Base-by-base conservation (phyloP, 2,329 filamentous ascomycete genomes). In the Fusarium vanettenii region DNA sequence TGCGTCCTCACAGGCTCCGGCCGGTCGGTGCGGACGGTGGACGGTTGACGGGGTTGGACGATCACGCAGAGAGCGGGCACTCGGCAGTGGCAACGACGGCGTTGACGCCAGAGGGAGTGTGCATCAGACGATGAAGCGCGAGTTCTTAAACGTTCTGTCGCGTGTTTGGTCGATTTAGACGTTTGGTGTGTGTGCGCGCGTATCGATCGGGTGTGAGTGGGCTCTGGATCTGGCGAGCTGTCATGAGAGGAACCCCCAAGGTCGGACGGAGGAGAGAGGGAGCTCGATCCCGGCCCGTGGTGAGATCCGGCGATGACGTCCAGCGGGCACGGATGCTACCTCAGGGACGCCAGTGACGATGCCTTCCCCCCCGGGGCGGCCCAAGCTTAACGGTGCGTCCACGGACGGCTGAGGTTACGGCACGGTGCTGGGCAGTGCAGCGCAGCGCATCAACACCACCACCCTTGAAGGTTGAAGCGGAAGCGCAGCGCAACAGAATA, bases 181-280 rank as follows among this genome's bases (percentile, higher is more conserved):
- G 50, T 60, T 62, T 70, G 66, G 66, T 75, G 66, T 70, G 50
- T 64, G 66, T n/a, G 66, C 52, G 57, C 60, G 66, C 66, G 66
- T 67, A 75, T 75, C 70, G 73, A 75, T 75, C 70, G 63, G 64
- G 70, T 73, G 73, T 75, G 72, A 48, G 73, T 75, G 70, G 72
- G 39, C 66, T 71, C 69, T 70, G 60, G 73, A 75, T 75, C 73
- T 75, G 60, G 70, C 68, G 72, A 71, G 64, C 73, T 75, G 73
- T 75, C 73, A 75, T 73, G 60, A 73, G 60, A 60, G 70, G 73
- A 75, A 73, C 73, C 73, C 63, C 48, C 48, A 52, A 61, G 60
- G 62, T 57, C 57, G 59, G 69, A 75, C 57, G 59, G 69, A 75
- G 61, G 60, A 48, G 45, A 50, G 69, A 75, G 61, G 50, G 39